Percentiles rank a stretch among this genome's conserved stretches.
Evolutionary conservation across 2,329 filamentous ascomycete species (phyloP).

Genomic region (Drechmeria coniospora): DNA sequence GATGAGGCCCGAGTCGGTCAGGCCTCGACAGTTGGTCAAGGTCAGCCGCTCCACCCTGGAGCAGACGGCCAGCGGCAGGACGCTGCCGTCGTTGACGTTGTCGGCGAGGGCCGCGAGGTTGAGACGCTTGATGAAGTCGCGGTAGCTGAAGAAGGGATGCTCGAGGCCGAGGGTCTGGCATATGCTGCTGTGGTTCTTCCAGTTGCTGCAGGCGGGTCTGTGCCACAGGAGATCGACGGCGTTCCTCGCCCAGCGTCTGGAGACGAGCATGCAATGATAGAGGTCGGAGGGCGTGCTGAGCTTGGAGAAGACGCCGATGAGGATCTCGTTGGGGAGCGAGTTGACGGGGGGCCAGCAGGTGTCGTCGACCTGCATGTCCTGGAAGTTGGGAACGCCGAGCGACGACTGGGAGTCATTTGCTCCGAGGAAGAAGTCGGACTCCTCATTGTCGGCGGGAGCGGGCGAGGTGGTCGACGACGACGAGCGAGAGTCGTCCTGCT

Average conservation of each 20-base stretch:
- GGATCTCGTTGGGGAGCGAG: slow-evolving; percentile 79
- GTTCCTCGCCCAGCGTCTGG: slow-evolving; percentile 82
- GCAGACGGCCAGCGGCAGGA: slow-evolving; percentile 68
- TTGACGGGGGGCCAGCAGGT: slow-evolving; percentile 65
- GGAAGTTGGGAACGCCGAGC: slow-evolving; percentile 63
- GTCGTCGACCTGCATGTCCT: slow-evolving; percentile 56
- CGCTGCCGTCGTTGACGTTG: slow-evolving; percentile 74
- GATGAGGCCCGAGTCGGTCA: slow-evolving; percentile 74
- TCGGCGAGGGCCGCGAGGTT: slow-evolving; percentile 71
- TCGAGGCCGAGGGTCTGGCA: slow-evolving; percentile 59
- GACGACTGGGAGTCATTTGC: slow-evolving; percentile 92
- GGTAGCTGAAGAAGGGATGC: slow-evolving; percentile 76
- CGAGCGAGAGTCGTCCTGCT: slow-evolving; percentile 38
- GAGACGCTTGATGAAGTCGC: slow-evolving; percentile 77
- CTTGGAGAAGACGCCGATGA: slow-evolving; percentile 84
- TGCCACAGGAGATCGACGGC: slow-evolving; percentile 92
- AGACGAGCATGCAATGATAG: slow-evolving; percentile 84
- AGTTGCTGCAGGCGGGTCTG: slow-evolving; percentile 77
- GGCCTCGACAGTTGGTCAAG: slow-evolving; percentile 69
- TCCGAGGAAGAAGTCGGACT: slow-evolving; percentile 82
- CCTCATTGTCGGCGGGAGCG: slow-evolving; percentile 64
- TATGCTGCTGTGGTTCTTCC: slow-evolving; percentile 66
- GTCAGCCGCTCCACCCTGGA: slow-evolving; percentile 87
- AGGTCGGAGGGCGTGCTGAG: slow-evolving; percentile 63
- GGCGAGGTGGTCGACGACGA: slow-evolving; percentile 62